Evolutionary conservation across 805 yeast species (phyloP).

Genomic region (Grigorovia humatica): DNA sequence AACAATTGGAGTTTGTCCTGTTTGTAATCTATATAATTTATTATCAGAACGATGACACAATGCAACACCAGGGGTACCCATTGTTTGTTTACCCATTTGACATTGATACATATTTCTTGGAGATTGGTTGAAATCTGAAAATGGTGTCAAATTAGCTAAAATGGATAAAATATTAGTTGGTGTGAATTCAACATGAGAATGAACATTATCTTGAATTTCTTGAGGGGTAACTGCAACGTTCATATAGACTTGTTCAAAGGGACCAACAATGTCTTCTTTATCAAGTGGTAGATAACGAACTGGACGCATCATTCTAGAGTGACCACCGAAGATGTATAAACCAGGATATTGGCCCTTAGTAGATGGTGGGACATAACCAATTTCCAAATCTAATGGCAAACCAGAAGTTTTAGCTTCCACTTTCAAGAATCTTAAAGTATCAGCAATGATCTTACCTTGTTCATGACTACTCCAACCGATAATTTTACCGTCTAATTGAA

Average conservation of each 20-base stretch:
- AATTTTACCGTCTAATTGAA: slow-evolving; percentile 85
- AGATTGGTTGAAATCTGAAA: slow-evolving; percentile 96
- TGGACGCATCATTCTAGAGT: slow-evolving; percentile 92
- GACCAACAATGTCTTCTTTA: slow-evolving; percentile 83
- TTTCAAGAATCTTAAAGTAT: slow-evolving; percentile 86
- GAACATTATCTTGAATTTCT: slow-evolving; percentile 72
- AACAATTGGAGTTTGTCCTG: slow-evolving; percentile 96
- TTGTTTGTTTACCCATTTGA: slow-evolving; percentile 99
- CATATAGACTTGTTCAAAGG: slow-evolving; percentile 97
- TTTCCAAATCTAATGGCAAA: slow-evolving; percentile 80
- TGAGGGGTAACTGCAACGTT: slow-evolving; percentile 89
- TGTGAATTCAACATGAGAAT: slow-evolving; percentile 86
- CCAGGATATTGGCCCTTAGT: slow-evolving; percentile 97
- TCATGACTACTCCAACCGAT: slow-evolving; percentile 92
- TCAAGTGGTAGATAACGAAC: slow-evolving; percentile 81
- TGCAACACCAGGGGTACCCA: slow-evolving; percentile 99
- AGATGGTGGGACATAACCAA: slow-evolving; percentile 96
- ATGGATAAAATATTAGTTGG: slow-evolving; percentile 94
- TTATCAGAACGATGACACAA: slow-evolving; percentile 86
- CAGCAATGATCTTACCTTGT: slow-evolving; percentile 78
- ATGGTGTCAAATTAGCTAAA: slow-evolving; percentile 93
- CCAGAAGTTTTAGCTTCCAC: slow-evolving; percentile 60
- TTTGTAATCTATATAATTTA: slow-evolving; percentile 82
- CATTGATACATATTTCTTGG: slow-evolving; percentile 99
- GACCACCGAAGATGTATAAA: slow-evolving; percentile 80